Base-by-base conservation (phyloP, 2,329 filamentous ascomycete genomes). In the Leptographium wingfieldii region DNA sequence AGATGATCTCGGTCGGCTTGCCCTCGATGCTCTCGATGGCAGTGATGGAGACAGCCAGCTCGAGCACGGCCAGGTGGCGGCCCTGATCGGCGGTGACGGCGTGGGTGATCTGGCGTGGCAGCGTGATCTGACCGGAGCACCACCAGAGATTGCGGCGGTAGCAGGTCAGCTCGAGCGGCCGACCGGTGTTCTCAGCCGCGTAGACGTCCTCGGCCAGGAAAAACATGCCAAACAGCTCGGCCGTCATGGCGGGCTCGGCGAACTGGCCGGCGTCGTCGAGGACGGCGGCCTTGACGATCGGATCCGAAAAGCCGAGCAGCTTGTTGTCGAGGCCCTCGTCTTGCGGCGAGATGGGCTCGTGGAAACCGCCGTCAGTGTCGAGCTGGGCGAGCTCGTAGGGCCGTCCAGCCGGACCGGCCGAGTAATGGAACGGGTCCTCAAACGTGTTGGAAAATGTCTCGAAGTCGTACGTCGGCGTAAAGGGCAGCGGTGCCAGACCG, bases 121-220 rank as follows among this genome's bases (percentile, higher is more conserved):
- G 73, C 0, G 84, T 90, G 59, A 97, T 82, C 57, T 88, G 88
- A 43, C 92, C 92, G 0, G 90, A 92, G 65, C 95, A 95, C 73
- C 96, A 92, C 78, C 95, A 97, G 55, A 97, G 77, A 68, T 97
- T 97, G 57, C 92, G 83, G 52, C 92, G 86, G 71, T 97, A 97
- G 77, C 92, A 97, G 0, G 92, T 97, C 70, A 97, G 75, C 73
- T 97, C 92, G 57, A 87, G 80, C 0, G 86, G 85, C 5, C 84
- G 74, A 9, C 78, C 79, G 3, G 74, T 70, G 54, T 73, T 72
- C 56, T 83, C 75, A 73, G 82, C 72, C 71, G 84, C 71, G 76
- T 89, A 92, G 5, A 90, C 87, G 66, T 90, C 88, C 69, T 92
- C 88, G 53, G 88, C 88, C 31, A 92, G 81, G 69, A 92, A 91